phyloP scores from a whole-genome alignment of 805 yeast genomes.

The Nakazawaea molendinolei region DNA sequence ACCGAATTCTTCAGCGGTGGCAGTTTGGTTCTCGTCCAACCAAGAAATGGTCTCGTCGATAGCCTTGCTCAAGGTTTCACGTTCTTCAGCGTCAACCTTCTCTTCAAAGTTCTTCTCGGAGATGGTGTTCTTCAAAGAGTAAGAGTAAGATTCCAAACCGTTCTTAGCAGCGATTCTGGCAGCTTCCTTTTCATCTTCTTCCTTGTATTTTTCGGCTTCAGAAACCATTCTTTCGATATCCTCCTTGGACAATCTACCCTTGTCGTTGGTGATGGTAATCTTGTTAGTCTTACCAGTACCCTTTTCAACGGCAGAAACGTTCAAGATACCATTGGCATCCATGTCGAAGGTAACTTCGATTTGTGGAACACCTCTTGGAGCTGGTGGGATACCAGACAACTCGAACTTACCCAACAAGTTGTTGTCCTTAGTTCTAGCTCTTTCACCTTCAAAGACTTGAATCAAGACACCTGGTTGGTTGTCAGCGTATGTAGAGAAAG shows the following conservation, averaged over 20 bases:
- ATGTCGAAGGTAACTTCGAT: constrained; percentile 95
- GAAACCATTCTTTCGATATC: constrained; percentile 97
- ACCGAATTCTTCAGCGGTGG: constrained; percentile 84
- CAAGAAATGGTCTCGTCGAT: constrained; percentile 82
- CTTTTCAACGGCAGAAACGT: constrained; percentile 94
- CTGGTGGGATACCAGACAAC: constrained; percentile 94
- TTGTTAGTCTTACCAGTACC: constrained; percentile 97
- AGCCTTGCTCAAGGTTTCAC: constrained; percentile 64
- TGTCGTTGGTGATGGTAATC: constrained; percentile 97
- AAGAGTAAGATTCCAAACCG: constrained; percentile 91
- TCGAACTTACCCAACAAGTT: constrained; percentile 96
- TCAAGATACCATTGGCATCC: constrained; percentile 96
- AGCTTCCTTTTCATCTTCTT: constrained; percentile 94
- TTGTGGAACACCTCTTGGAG: constrained; percentile 98
- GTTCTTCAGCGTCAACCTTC: constrained; percentile 47
- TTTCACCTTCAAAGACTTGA: constrained; percentile 98
- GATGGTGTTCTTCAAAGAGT: constrained; percentile 81
- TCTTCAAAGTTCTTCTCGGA: constrained; percentile 72
- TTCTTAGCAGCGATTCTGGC: constrained; percentile 90
- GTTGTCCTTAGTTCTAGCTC: constrained; percentile 93
- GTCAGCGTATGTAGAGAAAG: constrained; percentile 94
- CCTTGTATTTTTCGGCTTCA: constrained; percentile 97
- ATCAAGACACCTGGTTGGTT: constrained; percentile 98
- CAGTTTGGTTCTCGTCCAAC: constrained; percentile 92
- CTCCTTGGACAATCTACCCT: constrained; percentile 96